Evolutionary conservation across 805 yeast genomes (phyloP).

Genomic region (Metschnikowia drakensbergensis): DNA sequence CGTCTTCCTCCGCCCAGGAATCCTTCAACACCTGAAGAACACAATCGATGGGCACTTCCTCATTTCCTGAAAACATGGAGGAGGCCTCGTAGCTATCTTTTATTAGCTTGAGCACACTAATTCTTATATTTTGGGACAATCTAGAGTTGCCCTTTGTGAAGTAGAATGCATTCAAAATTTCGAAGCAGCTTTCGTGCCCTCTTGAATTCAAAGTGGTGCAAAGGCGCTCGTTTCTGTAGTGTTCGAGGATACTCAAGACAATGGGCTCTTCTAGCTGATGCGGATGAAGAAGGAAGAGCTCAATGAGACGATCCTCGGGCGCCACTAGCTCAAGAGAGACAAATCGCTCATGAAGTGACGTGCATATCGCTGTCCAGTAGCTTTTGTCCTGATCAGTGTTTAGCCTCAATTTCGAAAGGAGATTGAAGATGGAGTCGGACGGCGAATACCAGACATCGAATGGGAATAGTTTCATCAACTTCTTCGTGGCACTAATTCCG

Average conservation of each 20-base stretch:
- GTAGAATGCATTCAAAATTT: conserved; percentile 45
- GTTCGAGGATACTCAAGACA: conserved; percentile 44
- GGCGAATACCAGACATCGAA: conserved; percentile 41
- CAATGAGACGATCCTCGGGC: conserved; percentile 40
- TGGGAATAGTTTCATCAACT: conserved; percentile 28
- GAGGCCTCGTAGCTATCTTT: conserved; percentile 37
- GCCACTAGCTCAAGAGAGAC: conserved; percentile 37
- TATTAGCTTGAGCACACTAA: conserved; percentile 32
- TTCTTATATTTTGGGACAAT: conserved; percentile 23
- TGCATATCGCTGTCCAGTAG: conserved; percentile 34
- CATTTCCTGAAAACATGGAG: conserved; percentile 25
- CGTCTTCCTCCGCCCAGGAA: conserved; percentile 28
- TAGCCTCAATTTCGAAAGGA: conserved; percentile 25
- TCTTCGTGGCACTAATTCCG: conserved; percentile 8
- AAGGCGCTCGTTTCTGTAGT: conserved; percentile 44
- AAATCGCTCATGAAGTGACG: conserved; percentile 29
- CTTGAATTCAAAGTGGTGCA: conserved; percentile 51
- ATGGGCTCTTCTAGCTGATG: conserved; percentile 33
- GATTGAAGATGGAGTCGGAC: conserved; percentile 37
- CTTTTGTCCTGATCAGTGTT: conserved; percentile 26
- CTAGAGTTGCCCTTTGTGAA: conserved; percentile 15
- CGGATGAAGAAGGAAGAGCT: conserved; percentile 38
- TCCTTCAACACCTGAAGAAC: conserved; percentile 30
- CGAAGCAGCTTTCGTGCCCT: conserved; percentile 49
- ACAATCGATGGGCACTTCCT: conserved; percentile 29